Evolutionary conservation across 78 protist genomes (phyloP).

Genomic region (Pigoraptor vietnamica): DNA sequence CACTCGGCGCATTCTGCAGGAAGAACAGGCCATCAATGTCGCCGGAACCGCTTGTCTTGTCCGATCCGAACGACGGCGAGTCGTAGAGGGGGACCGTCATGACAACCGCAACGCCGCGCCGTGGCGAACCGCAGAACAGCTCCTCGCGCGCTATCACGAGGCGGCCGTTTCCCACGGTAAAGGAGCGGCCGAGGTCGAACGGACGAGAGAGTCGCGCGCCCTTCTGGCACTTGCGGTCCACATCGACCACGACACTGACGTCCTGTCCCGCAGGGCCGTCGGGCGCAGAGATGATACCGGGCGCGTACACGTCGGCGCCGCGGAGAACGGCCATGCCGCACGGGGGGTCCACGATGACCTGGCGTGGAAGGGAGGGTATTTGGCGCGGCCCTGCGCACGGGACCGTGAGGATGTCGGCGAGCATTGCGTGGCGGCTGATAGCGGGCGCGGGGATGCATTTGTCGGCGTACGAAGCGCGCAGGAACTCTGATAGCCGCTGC

Average conservation of each 20-base stretch:
- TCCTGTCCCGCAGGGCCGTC: neutral
- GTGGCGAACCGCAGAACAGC: neutral
- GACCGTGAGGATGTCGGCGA: neutral
- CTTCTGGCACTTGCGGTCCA: neutral
- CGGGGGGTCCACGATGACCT: neutral
- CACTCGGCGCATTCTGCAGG: neutral
- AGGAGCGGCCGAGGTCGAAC: neutral
- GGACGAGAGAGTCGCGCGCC: neutral
- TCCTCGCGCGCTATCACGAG: neutral
- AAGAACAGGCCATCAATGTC: neutral
- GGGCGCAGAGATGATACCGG: neutral
- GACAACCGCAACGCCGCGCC: neutral
- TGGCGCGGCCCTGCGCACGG: neutral
- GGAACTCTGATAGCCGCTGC: neutral
- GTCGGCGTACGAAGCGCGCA: neutral
- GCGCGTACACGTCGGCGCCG: neutral
- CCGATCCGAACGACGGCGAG: neutral
- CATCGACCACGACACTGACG: neutral
- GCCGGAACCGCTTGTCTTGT: neutral
- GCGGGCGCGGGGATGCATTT: neutral
- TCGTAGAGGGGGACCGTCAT: neutral
- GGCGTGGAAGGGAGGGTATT: no score
- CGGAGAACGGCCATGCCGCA: neutral
- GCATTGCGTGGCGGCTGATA: neutral
- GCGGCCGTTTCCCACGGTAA: neutral